phyloP scores from a whole-genome alignment of 176 grass and related monocot genomes.

The Phoenix dactylifera region DNA sequence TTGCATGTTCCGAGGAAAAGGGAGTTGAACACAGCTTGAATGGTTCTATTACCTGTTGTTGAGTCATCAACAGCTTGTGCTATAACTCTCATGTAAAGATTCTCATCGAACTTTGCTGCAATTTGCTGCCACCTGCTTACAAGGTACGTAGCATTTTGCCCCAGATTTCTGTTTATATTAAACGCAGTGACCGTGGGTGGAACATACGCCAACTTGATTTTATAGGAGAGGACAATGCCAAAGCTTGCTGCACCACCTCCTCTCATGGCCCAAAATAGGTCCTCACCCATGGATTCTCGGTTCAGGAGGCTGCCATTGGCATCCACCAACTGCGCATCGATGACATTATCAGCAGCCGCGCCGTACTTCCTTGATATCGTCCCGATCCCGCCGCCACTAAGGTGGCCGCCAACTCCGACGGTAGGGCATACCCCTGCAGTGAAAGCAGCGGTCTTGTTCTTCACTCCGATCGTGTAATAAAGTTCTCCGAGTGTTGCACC shows the following conservation, averaged over 20 bases:
- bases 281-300: conserved; percentile 31
- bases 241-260: conserved; percentile 35
- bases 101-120: no score
- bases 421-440: conserved; percentile 24
- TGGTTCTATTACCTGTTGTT: no score
- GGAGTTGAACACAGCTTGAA: conserved; percentile 18
- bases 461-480: conserved; percentile 24
- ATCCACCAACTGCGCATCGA: conserved; percentile 23
- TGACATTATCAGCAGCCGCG: conserved; percentile 20
- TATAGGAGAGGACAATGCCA: conserved; percentile 27
- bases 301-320: conserved; percentile 15
- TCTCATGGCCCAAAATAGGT: conserved; percentile 35
- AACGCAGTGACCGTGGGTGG: conserved; percentile 22
- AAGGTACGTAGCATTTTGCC: no score
- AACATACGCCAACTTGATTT: conserved; percentile 25
- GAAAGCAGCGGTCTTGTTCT: conserved; percentile 19
- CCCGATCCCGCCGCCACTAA: conserved; percentile 32
- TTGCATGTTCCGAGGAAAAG: not conserved
- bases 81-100: no score
- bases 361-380: conserved; percentile 32
- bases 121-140: no score
- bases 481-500: conserved; percentile 35
- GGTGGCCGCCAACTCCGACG: conserved; percentile 27
- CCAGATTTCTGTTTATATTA: not conserved
- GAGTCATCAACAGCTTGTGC: no score